These are phyloP conservation scores for Backusella sp. DNA, from an alignment of 192 early-diverging fungal species.

Conservation along the genomic window DNA sequence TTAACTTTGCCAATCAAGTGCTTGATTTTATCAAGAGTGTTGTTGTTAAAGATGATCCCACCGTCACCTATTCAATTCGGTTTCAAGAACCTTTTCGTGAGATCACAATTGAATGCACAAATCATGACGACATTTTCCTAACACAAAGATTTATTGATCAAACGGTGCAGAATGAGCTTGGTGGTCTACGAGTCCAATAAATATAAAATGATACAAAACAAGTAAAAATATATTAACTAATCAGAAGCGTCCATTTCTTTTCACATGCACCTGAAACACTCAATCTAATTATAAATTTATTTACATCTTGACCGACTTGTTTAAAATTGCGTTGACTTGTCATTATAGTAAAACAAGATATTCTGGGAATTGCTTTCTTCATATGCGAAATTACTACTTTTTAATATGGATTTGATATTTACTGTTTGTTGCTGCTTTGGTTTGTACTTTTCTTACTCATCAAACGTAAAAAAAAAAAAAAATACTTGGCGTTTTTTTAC, in stretches of 20 bases:
- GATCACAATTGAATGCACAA: constrained; percentile 34
- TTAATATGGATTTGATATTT: background rate
- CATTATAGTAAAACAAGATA: background rate
- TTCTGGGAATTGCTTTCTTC: background rate
- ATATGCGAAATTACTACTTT: background rate
- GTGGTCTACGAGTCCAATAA: constrained; percentile 15
- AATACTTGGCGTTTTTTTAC: no score
- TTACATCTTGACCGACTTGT: background rate
- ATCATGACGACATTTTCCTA: constrained; percentile 35
- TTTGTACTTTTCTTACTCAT: background rate
- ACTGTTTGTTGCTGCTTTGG: background rate
- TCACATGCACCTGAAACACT: background rate
- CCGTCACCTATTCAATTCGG: constrained; percentile 40
- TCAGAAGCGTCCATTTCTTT: background rate
- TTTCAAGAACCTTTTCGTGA: constrained; percentile 44
- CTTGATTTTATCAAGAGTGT: constrained; percentile 47
- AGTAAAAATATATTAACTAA: constrained; percentile 1
- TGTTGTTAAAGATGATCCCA: constrained; percentile 44
- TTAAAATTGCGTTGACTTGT: constrained; percentile 3
- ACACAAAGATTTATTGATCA: constrained; percentile 42
- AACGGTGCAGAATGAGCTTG: constrained; percentile 26
- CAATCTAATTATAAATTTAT: background rate
- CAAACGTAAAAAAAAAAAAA: background rate
- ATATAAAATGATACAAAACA: background rate
- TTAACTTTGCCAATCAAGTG: constrained; percentile 77